Percentiles rank a stretch among this genome's conserved stretches.
Evolutionary conservation across 352 stramenopile species (phyloP).

Genomic region (Phytopythium helicoides): DNA sequence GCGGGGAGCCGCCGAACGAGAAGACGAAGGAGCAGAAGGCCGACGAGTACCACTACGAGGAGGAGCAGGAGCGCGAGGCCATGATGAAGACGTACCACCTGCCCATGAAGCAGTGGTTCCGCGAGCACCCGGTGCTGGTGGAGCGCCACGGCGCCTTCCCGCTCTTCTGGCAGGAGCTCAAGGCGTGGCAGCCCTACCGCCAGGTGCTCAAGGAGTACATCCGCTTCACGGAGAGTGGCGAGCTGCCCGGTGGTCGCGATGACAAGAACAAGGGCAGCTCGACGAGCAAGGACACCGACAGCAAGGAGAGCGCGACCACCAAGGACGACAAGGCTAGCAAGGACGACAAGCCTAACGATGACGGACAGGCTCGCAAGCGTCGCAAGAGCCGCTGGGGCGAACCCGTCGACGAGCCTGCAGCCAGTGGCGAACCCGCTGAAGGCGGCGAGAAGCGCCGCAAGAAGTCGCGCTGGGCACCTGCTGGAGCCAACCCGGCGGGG

Average conservation of each 20-base stretch:
- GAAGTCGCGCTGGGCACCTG: conserved; percentile 78
- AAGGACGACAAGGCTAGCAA: background rate
- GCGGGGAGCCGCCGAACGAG: background rate
- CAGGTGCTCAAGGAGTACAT: conserved; percentile 91
- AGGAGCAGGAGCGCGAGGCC: conserved; percentile 82
- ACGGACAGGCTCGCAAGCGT: conserved; percentile 63
- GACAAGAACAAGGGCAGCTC: conserved; percentile 12
- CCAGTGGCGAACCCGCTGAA: conserved; percentile 1
- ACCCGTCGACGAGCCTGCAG: conserved; percentile 31
- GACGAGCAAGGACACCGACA: conserved; percentile 1
- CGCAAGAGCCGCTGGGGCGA: conserved; percentile 88
- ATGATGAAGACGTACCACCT: conserved; percentile 89
- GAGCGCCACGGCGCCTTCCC: conserved; percentile 90
- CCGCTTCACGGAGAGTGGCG: conserved; percentile 57
- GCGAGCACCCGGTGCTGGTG: conserved; percentile 47
- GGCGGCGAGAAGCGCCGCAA: conserved; percentile 61
- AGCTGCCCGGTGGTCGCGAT: conserved; percentile 15
- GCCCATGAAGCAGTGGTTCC: conserved; percentile 89
- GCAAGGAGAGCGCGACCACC: background rate
- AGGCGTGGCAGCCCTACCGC: conserved; percentile 92
- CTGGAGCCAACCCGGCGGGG: conserved; percentile 28
- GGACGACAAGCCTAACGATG: conserved; percentile 14
- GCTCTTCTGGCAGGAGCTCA: conserved; percentile 94
- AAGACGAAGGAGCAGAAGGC: conserved; percentile 9
- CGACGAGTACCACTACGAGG: conserved; percentile 81